Base-by-base conservation (phyloP, 768 basidiomycete species). In the Clavulina sp. region DNA sequence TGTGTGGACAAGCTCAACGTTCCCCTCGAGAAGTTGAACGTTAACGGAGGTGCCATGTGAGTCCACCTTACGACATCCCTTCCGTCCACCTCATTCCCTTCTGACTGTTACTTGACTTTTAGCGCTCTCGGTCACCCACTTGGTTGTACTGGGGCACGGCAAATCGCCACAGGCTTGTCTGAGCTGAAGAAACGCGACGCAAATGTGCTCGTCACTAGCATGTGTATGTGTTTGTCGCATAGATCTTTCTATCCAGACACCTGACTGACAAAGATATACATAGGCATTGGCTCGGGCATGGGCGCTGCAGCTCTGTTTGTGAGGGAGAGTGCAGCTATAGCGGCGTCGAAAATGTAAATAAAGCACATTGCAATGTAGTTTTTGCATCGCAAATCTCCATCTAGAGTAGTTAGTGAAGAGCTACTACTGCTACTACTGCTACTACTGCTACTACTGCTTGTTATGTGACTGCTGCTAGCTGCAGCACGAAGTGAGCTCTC, bases 261-360 rank as follows among this genome's bases (percentile, higher is more conserved):
- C n/a, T n/a, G n/a, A n/a, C n/a, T n/a, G 34, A 38, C 34, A 38
- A 38, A 84, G 83, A 68, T 91, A 4, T 69, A 78, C 9, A 89
- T 91, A 85, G 91, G 87, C 60, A 81, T 92, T 51, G 74, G 66
- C 34, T 55, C 52, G 28, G 84, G 87, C 18, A 88, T 88, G 85
- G 86, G 86, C n/a, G 87, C 85, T 6, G 84, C 83, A 18, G 80
- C 69, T 0, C 69, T 85, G 9, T 85, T 86, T 63, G 64, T 84
- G 2, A 68, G 48, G 48, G 48, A 49, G 48, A 46, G 43, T 24
- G 26, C 43, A 7, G 43, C 9, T 9, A 46, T 9, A 9, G 24
- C 26, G 9, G 26, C 43, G 26, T 9, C 9, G 9, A 38, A 38
- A 19, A 9, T 38, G 34, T 38, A 38, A 19, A 38, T n/a, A n/a